These are phyloP conservation scores for Chaetomium sp. DNA, from an alignment of 2,329 filamentous ascomycete species.

Conservation along the genomic window DNA sequence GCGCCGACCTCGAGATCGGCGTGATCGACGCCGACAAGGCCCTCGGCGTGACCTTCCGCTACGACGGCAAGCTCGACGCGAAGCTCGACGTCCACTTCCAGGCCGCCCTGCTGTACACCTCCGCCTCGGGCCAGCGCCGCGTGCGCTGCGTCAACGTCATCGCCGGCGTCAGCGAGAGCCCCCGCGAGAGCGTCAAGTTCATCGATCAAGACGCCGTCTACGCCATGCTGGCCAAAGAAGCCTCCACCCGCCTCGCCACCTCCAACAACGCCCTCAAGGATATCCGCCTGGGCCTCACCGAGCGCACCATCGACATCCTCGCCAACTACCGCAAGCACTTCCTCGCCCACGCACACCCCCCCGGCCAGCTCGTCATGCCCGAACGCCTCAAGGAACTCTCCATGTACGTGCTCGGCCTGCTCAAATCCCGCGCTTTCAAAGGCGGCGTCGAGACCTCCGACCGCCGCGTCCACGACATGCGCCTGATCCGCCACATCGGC, in stretches of 20 bases:
- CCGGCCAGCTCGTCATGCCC: slow-evolving; percentile 87
- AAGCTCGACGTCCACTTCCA: slow-evolving; percentile 98
- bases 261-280: slow-evolving; percentile 73
- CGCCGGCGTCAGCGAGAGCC: slow-evolving; percentile 80
- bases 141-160: slow-evolving; percentile 93
- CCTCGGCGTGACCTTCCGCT: slow-evolving; percentile 82
- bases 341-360: slow-evolving; percentile 72
- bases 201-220: slow-evolving; percentile 94
- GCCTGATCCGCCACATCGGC: slow-evolving; percentile 84
- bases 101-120: slow-evolving; percentile 88
- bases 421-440: slow-evolving; percentile 92
- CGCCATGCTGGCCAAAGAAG: slow-evolving; percentile 85
- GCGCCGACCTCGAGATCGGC: slow-evolving; percentile 89
- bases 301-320: slow-evolving; percentile 89
- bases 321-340: slow-evolving; percentile 91
- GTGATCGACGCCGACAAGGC: slow-evolving; percentile 91
- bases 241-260: slow-evolving; percentile 71
- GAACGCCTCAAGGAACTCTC: slow-evolving; percentile 94
- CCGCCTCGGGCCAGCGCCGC: slow-evolving; percentile 77
- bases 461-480: slow-evolving; percentile 82
- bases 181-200: slow-evolving; percentile 81
- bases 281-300: slow-evolving; percentile 72
- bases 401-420: slow-evolving; percentile 87
- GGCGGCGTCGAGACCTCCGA: slow-evolving; percentile 86
- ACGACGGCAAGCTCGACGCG: slow-evolving; percentile 94